Evolutionary conservation across 306 rosid genomes (phyloP).

Genomic region (Herpetospermum pedunculosum): DNA sequence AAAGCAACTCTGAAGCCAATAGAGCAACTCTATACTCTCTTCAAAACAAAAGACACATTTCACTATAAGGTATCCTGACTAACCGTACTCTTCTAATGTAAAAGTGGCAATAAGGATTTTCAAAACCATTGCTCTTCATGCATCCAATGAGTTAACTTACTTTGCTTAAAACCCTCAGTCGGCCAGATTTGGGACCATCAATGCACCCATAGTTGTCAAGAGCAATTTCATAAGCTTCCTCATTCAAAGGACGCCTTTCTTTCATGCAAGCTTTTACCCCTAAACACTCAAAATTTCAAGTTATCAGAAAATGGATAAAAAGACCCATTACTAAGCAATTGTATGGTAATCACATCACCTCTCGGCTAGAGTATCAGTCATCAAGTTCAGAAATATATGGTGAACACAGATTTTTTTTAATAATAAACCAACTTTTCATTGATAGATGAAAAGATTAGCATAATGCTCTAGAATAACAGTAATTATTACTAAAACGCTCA

Average conservation of each 20-base stretch:
- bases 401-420: not conserved
- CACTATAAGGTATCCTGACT: not conserved
- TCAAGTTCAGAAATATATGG: not conserved
- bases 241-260: conserved; percentile 36
- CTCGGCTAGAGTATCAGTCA: not conserved
- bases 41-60: not conserved
- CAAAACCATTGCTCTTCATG: not conserved
- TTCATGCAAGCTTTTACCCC: conserved; percentile 77
- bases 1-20: no score
- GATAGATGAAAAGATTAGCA: not conserved
- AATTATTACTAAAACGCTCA: not conserved
- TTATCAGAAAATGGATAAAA: not conserved
- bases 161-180: conserved; percentile 42
- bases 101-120: not conserved
- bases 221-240: conserved; percentile 62
- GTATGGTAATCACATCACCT: not conserved
- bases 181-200: conserved; percentile 77
- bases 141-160: conserved; percentile 30
- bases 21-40: no score
- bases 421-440: not conserved
- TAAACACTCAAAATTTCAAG: conserved; percentile 25
- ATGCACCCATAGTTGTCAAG: conserved; percentile 75
- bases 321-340: not conserved
- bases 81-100: not conserved
- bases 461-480: not conserved